phyloP scores from a whole-genome alignment of 2,329 filamentous ascomycete genomes.

The Cladophialophora bantiana region DNA sequence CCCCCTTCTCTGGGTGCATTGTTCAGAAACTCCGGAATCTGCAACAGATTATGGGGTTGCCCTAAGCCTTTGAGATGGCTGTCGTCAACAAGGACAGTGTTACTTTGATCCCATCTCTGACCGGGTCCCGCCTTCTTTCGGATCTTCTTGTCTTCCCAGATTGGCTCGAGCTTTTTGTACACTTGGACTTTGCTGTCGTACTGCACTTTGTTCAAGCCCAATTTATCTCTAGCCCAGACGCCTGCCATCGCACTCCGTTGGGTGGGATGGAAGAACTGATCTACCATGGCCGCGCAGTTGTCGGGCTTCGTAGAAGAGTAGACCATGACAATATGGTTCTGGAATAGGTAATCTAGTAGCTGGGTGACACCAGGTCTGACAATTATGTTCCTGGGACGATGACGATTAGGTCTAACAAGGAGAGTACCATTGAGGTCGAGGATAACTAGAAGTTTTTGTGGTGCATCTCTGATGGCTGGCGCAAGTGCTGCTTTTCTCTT shows the following conservation, averaged over 20 bases:
- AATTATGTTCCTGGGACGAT: conserved; percentile 62
- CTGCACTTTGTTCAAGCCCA: conserved; percentile 70
- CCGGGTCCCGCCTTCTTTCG: conserved; percentile 51
- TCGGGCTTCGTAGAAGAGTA: conserved; percentile 84
- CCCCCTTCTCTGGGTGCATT: conserved; percentile 32
- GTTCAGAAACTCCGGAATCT: conserved; percentile 76
- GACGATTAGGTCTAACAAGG: conserved; percentile 68
- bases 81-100: conserved; percentile 92
- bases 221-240: conserved; percentile 78
- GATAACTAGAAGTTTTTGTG: conserved; percentile 76
- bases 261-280: conserved; percentile 64
- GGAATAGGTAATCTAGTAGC: conserved; percentile 78
- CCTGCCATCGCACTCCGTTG: conserved; percentile 67
- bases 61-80: conserved; percentile 77
- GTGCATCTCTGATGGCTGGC: conserved; percentile 52
- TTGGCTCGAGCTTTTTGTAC: conserved; percentile 79
- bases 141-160: conserved; percentile 68
- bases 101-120: conserved; percentile 74
- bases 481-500: conserved; percentile 60
- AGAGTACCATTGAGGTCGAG: conserved; percentile 95
- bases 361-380: conserved; percentile 70
- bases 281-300: conserved; percentile 75
- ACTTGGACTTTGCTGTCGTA: conserved; percentile 78
- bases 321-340: conserved; percentile 79
- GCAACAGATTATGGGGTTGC: conserved; percentile 83